phyloP scores from a whole-genome alignment of 2,329 filamentous ascomycete species.

The Paracoccidioides lutzii region DNA sequence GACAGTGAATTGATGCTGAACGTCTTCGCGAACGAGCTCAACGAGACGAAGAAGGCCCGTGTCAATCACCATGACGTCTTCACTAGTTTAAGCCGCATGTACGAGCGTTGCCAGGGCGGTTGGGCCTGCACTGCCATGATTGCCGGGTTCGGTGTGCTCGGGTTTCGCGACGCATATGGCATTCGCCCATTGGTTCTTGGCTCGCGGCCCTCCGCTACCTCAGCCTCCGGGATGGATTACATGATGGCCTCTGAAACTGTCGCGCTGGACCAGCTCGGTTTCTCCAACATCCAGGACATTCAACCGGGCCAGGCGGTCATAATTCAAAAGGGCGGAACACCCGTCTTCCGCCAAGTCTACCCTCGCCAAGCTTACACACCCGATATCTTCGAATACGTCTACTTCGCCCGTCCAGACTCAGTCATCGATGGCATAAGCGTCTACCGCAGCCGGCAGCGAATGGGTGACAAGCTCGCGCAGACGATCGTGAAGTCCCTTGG shows the following conservation, averaged over 20 bases:
- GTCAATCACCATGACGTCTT: slow-evolving; percentile 70
- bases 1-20: slow-evolving; percentile 84
- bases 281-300: slow-evolving; percentile 62
- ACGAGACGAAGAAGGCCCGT: slow-evolving; percentile 67
- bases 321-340: slow-evolving; percentile 61
- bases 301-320: slow-evolving; percentile 76
- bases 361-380: slow-evolving; percentile 58
- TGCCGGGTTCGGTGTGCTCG: slow-evolving; percentile 66
- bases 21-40: slow-evolving; percentile 70
- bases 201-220: slow-evolving; percentile 53
- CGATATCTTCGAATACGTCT: slow-evolving; percentile 80
- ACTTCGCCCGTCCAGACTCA: slow-evolving; percentile 72
- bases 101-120: slow-evolving; percentile 57
- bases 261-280: slow-evolving; percentile 68
- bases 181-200: slow-evolving; percentile 75
- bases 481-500: slow-evolving; percentile 57
- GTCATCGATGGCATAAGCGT: slow-evolving; percentile 82
- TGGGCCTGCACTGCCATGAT: slow-evolving; percentile 76
- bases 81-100: slow-evolving; percentile 57
- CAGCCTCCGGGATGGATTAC: slow-evolving; percentile 56
- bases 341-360: slow-evolving; percentile 64
- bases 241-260: slow-evolving; percentile 87
- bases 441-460: slow-evolving; percentile 68
- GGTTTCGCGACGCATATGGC: slow-evolving; percentile 66
- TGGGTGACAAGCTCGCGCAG: slow-evolving; percentile 70